phyloP scores from a whole-genome alignment of 148 eudicot species.

The Simmondsia chinensis region DNA sequence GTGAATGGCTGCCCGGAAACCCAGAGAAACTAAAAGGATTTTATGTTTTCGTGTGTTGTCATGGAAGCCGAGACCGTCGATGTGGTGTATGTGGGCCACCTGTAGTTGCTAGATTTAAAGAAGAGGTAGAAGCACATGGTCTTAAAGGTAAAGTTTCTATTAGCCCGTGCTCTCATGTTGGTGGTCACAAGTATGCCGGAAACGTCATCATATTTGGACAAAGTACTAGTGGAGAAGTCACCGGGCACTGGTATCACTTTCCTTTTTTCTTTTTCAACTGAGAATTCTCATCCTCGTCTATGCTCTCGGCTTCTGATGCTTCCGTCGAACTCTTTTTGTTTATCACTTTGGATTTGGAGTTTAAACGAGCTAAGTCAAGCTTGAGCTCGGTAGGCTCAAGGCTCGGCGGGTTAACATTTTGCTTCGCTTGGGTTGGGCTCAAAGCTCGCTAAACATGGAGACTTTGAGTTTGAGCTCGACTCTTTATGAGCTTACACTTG shows the following conservation, averaged over 20 bases:
- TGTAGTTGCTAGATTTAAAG: constrained; percentile 62
- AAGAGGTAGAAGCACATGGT: constrained; percentile 65
- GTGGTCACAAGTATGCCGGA: constrained; percentile 96
- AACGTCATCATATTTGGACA: constrained; percentile 90
- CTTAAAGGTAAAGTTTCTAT: constrained; percentile 74
- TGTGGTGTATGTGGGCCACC: constrained; percentile 99
- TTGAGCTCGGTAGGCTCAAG: too few species aligned
- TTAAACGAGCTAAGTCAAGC: too few species aligned
- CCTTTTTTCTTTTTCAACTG: neutral
- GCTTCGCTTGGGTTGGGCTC: too few species aligned
- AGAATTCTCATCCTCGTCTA: too few species aligned
- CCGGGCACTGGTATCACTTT: constrained; percentile 77
- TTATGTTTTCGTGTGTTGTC: constrained; percentile 84
- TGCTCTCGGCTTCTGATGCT: too few species aligned
- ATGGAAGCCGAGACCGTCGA: constrained; percentile 86
- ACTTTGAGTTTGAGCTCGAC: too few species aligned
- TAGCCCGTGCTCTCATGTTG: constrained; percentile 94
- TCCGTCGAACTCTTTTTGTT: too few species aligned
- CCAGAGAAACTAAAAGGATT: constrained; percentile 76
- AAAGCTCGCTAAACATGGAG: too few species aligned
- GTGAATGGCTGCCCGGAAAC: constrained; percentile 91
- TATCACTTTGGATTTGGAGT: too few species aligned
- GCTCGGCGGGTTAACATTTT: too few species aligned
- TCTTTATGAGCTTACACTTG: too few species aligned
- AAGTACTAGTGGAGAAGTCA: constrained; percentile 37